A percentile compares a stretch with the other conserved stretches of the same genome.
phyloP scores from a whole-genome alignment of 306 rosid genomes.

The Cicer chorassanicum region DNA sequence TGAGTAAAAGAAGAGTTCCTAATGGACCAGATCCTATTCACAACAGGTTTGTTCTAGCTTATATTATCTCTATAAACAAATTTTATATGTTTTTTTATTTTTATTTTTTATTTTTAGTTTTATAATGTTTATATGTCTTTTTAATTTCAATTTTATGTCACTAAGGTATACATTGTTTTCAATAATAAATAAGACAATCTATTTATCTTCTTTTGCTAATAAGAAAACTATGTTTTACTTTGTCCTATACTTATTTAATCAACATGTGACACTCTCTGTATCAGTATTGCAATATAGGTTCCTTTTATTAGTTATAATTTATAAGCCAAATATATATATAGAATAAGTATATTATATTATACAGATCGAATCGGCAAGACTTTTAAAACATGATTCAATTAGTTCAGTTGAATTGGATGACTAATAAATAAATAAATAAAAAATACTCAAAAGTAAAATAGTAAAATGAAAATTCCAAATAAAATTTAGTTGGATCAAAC shows the following conservation, averaged over 20 bases:
- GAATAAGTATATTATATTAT: neutral
- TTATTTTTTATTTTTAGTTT: no score
- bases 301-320: neutral
- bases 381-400: neutral
- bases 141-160: slow-evolving; percentile 26
- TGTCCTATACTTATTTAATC: neutral
- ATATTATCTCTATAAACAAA: slow-evolving; percentile 7
- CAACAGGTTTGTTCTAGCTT: slow-evolving; percentile 69
- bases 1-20: slow-evolving; percentile 91
- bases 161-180: neutral
- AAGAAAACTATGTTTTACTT: neutral
- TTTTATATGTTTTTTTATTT: neutral
- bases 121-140: neutral
- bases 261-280: neutral
- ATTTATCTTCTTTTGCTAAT: neutral
- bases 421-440: no score
- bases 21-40: slow-evolving; percentile 97
- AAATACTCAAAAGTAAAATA: neutral
- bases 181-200: neutral
- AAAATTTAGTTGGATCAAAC: neutral
- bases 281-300: neutral
- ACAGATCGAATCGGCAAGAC: neutral
- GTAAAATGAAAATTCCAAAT: neutral
- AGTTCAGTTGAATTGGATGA: neutral
- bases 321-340: neutral